phyloP scores from a whole-genome alignment of 2,329 filamentous ascomycete species.

The Aspergillus sp. region DNA sequence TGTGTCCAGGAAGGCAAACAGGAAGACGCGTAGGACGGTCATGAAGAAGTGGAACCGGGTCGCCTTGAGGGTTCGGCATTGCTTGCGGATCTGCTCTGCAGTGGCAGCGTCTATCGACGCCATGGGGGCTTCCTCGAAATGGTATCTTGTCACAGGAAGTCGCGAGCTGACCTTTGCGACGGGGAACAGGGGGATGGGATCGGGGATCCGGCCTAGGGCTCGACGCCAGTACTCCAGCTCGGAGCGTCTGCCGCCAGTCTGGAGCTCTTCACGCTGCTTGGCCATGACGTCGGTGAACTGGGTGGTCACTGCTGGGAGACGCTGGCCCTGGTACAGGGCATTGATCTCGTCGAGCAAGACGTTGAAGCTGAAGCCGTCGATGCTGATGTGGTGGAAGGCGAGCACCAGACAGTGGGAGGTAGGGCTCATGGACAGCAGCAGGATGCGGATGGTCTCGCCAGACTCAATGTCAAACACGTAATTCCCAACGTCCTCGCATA shows the following conservation, averaged over 20 bases:
- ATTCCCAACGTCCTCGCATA: constrained; percentile 20
- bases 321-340: constrained; percentile 21
- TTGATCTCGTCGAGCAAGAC: constrained; percentile 46
- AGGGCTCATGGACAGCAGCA: constrained; percentile 35
- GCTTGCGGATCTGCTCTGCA: not conserved
- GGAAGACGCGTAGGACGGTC: constrained; percentile 40
- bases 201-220: constrained; percentile 23
- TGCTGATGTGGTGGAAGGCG: constrained; percentile 47
- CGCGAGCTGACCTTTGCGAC: constrained; percentile 24
- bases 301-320: not conserved
- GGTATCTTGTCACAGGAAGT: constrained; percentile 19
- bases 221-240: constrained; percentile 39
- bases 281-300: constrained; percentile 36
- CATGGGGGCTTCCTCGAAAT: not conserved
- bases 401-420: constrained; percentile 42
- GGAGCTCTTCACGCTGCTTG: constrained; percentile 26
- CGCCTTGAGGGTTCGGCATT: constrained; percentile 14
- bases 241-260: constrained; percentile 22
- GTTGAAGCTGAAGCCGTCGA: constrained; percentile 47
- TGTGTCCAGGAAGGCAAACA: constrained; percentile 34
- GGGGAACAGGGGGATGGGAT: constrained; percentile 35
- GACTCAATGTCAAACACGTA: constrained; percentile 38
- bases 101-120: not conserved
- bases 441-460: constrained; percentile 22
- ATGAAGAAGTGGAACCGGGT: constrained; percentile 52